A percentile compares a stretch with the other conserved stretches of the same genome.
These are phyloP conservation scores for Sequoiadendron giganteum DNA, from an alignment of 75 land plant genomes.

Conservation along the genomic window DNA sequence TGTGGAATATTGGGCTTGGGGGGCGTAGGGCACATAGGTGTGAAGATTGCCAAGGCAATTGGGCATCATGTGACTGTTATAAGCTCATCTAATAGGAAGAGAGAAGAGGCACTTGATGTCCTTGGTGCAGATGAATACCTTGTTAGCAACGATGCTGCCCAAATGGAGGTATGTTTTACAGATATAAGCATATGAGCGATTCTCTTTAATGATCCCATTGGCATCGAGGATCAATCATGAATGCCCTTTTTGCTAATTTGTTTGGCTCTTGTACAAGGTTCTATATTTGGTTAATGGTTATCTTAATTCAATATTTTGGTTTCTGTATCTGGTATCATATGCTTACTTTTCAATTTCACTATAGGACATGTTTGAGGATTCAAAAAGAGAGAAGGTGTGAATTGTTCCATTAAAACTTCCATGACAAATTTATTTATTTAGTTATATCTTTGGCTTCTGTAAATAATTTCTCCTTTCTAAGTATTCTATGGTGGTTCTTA, in stretches of 20 bases:
- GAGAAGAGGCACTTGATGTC: conserved; percentile 71
- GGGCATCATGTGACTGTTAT: conserved; percentile 93
- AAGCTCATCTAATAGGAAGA: conserved; percentile 84
- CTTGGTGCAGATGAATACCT: conserved; percentile 85
- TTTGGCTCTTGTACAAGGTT: not conserved
- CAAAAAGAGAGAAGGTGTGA: no score
- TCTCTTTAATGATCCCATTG: not conserved
- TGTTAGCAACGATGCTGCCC: conserved; percentile 58
- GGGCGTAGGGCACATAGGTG: conserved; percentile 95
- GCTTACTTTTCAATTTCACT: no score
- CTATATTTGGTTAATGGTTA: not conserved
- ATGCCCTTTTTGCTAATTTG: not conserved
- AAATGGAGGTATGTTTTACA: conserved; percentile 25
- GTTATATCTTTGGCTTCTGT: no score
- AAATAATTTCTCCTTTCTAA: no score
- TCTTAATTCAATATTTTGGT: not conserved
- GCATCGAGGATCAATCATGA: not conserved
- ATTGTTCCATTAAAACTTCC: no score
- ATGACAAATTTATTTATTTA: no score
- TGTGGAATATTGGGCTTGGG: conserved; percentile 84
- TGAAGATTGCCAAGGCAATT: conserved; percentile 86
- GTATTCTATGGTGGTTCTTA: no score
- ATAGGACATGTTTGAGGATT: no score
- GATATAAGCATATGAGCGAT: not conserved
- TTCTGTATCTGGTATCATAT: no score